Base-by-base conservation (phyloP, 257 asterid genomes). In the Capsicum rhomboideum region DNA sequence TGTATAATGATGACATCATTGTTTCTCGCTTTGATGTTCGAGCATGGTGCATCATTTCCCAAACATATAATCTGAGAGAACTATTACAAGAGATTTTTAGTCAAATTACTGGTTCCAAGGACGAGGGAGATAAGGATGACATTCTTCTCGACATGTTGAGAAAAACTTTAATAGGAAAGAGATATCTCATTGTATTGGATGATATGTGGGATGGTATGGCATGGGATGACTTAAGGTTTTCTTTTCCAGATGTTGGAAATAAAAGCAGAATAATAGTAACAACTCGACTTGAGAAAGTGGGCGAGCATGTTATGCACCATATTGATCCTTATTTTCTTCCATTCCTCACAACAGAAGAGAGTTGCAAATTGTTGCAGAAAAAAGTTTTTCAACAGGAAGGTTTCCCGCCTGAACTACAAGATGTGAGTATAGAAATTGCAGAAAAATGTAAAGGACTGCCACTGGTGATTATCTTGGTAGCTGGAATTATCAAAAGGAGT, bases 101-200 rank as follows among this genome's bases (percentile, higher is more conserved):
- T 34, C 75, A 80, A 80, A 75, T 59, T 40, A 20, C 78, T 0
- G 31, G 53, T 8, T 61, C 6, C 20, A 5, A 20, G 0, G 9
- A 37, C 11, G 6, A 44, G 0, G 34, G 0, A 59, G 74, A 3
- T n/a, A 1, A 0, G 56, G 79, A 1, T 0, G 80, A 0, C 2
- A 26, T 0, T 0, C 17, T 83, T 56, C 82, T 54, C 0, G 82
- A 83, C 50, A 20, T 0, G 46, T 29, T 83, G 8, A 69, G 50
- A 26, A 83, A 0, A 54, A 1, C 0, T 0, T 0, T 83, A 28
- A 40, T n/a, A n/a, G 20, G 12, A 13, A 53, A 21, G 74, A 28
- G 85, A 14, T 83, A 83, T 83, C 59, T 83, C 2, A 21, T 83
- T 29, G 75, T 55, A 4, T 37, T 83, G 74, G 85, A 71, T 54